Percentiles rank a stretch among this genome's conserved stretches.
phyloP scores from a whole-genome alignment of 2,329 filamentous ascomycete genomes.

The Xylaria sp. region DNA sequence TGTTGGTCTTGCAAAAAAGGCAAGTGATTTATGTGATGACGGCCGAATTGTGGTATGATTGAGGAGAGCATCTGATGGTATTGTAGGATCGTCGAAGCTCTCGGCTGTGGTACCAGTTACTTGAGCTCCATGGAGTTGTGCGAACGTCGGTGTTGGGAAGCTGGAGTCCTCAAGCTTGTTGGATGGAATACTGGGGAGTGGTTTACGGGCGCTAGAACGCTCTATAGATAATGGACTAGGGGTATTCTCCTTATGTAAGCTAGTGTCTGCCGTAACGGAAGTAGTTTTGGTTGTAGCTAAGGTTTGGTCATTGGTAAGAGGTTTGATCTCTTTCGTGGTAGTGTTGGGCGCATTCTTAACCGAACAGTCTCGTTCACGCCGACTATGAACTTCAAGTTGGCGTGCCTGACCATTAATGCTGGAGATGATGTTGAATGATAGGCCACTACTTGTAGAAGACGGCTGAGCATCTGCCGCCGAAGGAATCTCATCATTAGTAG shows the following conservation, averaged over 20 bases:
- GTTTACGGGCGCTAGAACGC: constrained; percentile 26
- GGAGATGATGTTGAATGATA: neutral
- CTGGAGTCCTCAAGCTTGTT: neutral
- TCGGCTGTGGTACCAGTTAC: neutral
- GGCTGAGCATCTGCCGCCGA: neutral
- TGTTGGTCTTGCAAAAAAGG: constrained; percentile 34
- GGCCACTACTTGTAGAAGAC: neutral
- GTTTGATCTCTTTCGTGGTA: neutral
- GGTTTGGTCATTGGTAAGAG: neutral
- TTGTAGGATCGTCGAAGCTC: neutral
- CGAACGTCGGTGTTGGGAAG: neutral
- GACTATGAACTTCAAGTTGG: neutral
- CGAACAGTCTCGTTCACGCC: neutral
- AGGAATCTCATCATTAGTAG: neutral
- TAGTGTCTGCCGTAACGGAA: neutral
- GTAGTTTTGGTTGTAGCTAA: neutral
- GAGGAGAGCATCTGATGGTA: neutral
- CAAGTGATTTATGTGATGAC: constrained; percentile 32
- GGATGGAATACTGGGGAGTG: constrained; percentile 27
- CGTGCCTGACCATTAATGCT: neutral
- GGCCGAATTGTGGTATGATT: constrained; percentile 1
- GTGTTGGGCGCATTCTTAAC: neutral
- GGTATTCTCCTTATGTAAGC: neutral
- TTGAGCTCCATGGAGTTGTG: neutral
- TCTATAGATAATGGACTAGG: constrained; percentile 2